Conservation (phyloP, 768 basidiomycete species). For the Agaricus sinodeliciosus region DNA sequence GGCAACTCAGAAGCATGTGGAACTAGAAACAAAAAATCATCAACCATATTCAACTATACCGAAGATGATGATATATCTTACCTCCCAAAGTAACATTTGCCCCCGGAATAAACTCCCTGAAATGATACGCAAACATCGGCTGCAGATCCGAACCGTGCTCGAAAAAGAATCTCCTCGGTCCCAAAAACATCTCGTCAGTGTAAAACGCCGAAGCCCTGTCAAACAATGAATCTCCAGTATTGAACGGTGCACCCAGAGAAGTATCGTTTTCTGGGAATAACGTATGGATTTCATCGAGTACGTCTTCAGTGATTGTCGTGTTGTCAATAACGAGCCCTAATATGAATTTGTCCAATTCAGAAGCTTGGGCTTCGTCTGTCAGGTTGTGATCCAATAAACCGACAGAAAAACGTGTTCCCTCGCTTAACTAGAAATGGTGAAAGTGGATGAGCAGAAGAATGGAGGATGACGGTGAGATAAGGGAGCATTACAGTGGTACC, state of each 20-base stretch:
- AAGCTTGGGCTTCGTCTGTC: conserved; percentile 31
- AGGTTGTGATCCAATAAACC: conserved; percentile 32
- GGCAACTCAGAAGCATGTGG: conserved; percentile 42
- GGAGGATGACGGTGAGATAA: not conserved
- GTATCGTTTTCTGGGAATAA: conserved; percentile 45
- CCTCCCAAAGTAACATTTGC: conserved; percentile 42
- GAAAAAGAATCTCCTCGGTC: conserved; percentile 43
- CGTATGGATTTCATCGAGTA: conserved; percentile 29
- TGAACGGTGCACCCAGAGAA: conserved; percentile 42
- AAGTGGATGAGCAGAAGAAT: not conserved
- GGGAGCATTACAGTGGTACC: conserved; percentile 36
- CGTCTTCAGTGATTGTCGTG: conserved; percentile 34
- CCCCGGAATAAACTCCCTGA: conserved; percentile 52
- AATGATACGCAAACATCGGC: conserved; percentile 48
- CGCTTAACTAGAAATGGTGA: conserved; percentile 35
- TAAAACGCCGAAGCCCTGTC: conserved; percentile 54
- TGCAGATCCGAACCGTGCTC: conserved; percentile 39
- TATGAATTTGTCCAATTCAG: conserved; percentile 42
- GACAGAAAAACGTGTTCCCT: conserved; percentile 40
- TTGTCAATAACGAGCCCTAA: conserved; percentile 46
- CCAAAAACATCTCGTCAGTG: conserved; percentile 50
- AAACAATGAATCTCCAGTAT: conserved; percentile 54
- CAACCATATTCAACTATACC: not conserved
- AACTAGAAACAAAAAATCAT: conserved; percentile 22
- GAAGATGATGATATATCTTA: conserved; percentile 13